phyloP scores from a whole-genome alignment of 176 grass and related monocot genomes.

The Oryza australiensis region DNA sequence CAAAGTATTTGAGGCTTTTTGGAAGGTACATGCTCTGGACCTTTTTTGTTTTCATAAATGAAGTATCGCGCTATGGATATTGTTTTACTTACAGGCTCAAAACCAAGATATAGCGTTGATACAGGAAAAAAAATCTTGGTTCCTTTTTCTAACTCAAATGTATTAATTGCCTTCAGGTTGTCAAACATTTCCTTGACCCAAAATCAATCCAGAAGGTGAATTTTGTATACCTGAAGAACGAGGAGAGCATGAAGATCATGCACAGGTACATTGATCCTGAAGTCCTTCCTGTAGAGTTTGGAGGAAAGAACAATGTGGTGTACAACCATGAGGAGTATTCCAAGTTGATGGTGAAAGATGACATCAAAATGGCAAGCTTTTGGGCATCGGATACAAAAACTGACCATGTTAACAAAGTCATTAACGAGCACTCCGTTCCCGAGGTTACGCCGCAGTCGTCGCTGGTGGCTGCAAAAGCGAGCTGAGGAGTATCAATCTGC shows the following conservation, averaged over 20 bases:
- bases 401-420: not conserved
- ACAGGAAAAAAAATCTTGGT: not conserved
- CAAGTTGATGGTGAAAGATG: conserved; percentile 71
- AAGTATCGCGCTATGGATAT: not conserved
- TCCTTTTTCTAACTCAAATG: not conserved
- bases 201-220: conserved; percentile 64
- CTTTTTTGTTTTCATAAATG: not conserved
- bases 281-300: conserved; percentile 74
- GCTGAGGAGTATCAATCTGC: conserved; percentile 29
- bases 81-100: not conserved
- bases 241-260: conserved; percentile 69
- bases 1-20: conserved; percentile 81
- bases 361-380: conserved; percentile 50
- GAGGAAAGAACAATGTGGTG: conserved; percentile 55
- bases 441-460: conserved; percentile 20
- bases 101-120: not conserved
- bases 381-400: conserved; percentile 44
- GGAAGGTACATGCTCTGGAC: conserved; percentile 51
- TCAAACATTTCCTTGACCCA: conserved; percentile 67
- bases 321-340: conserved; percentile 84
- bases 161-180: conserved; percentile 38
- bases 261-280: conserved; percentile 57
- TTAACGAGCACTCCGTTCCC: conserved; percentile 12
- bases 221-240: conserved; percentile 68
- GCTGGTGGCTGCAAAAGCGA: conserved; percentile 40